Base-by-base conservation (phyloP, 2,329 filamentous ascomycete species). In the Colletotrichum abscissum region DNA sequence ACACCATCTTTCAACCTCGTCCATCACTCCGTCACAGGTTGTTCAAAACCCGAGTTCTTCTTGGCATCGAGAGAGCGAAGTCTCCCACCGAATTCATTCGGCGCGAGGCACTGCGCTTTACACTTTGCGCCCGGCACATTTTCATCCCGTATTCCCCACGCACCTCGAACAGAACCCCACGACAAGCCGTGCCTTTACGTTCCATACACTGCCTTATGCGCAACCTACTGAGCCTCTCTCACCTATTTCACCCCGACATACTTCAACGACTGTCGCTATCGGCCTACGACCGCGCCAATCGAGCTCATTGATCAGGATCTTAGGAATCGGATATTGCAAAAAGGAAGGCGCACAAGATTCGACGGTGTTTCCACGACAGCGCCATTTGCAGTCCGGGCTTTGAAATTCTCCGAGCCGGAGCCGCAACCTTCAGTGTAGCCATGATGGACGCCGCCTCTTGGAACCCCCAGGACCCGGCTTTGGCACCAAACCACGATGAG, bases 381-480 rank as follows among this genome's bases (percentile, higher is more conserved):
- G 46, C 14, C 56, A 46, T 16, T 54, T 24, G 35, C 55, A 22
- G 19, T n/a, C 30, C 35, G 35, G 28, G 28, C 22, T 35, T 42
- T 11, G 38, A 71, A 49, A 38, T 28, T 49, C 22, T 49, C 55
- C 67, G 71, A 28, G 55, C 38, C 67, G 46, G 62, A 63, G 60
- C 8, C 42, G 19, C 42, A 22, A 11, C 19, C 22, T 26, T 49
- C 24, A 59, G 49, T 55, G 79, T 82, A 78, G 80, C 79, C 80
- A 88, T 86, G 83, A 90, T 90, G 87, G 84, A 87, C 76, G 85
- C 88, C 64, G 81, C 84, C 69, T 80, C 81, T 74, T 92, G 90
- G 90, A 87, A 87, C 76, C 84, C 85, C 63, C 87, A 90, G 78
- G 89, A 91, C 77, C 88, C 90, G 77, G 83, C 84, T 72, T 84